Evolutionary conservation across 2,329 filamentous ascomycete genomes (phyloP).

Genomic region (Elsinoe fawcettii): DNA sequence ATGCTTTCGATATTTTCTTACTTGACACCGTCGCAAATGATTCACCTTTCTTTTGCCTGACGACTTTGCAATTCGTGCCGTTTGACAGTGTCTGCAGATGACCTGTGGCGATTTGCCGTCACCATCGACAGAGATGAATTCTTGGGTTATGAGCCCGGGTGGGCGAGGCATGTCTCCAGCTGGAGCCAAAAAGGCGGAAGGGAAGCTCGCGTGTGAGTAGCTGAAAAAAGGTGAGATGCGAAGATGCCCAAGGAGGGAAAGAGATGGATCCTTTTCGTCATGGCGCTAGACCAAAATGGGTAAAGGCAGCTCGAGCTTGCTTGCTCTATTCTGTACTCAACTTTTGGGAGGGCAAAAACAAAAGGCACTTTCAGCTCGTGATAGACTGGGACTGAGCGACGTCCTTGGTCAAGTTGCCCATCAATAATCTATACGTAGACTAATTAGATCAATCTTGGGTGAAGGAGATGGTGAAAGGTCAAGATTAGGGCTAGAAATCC

Average conservation of each 20-base stretch:
- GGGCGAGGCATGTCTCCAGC: constrained; percentile 7
- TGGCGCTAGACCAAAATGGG: not conserved
- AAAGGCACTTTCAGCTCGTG: too few relatives aligned
- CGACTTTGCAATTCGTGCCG: constrained; percentile 14
- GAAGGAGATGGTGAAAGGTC: too few relatives aligned
- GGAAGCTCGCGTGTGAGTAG: not conserved
- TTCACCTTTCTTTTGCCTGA: constrained; percentile 10
- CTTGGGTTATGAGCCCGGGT: constrained; percentile 9
- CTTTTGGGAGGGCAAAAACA: too few relatives aligned
- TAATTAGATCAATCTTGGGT: too few relatives aligned
- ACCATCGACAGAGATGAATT: constrained; percentile 8
- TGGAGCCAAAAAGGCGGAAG: not conserved
- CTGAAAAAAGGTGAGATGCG: constrained; percentile 1
- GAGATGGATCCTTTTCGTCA: not conserved
- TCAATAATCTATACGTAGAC: too few relatives aligned
- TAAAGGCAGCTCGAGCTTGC: not conserved
- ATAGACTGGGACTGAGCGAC: too few relatives aligned
- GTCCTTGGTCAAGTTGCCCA: too few relatives aligned
- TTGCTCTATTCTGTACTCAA: not conserved
- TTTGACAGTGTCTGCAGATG: constrained; percentile 6
- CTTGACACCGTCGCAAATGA: constrained; percentile 10
- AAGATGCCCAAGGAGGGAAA: constrained; percentile 3
- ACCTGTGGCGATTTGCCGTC: constrained; percentile 10
- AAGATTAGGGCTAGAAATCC: too few relatives aligned
- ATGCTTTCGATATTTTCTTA: not conserved